phyloP scores from a whole-genome alignment of 2,329 filamentous ascomycete genomes.

The Coniochaeta prunicola region DNA sequence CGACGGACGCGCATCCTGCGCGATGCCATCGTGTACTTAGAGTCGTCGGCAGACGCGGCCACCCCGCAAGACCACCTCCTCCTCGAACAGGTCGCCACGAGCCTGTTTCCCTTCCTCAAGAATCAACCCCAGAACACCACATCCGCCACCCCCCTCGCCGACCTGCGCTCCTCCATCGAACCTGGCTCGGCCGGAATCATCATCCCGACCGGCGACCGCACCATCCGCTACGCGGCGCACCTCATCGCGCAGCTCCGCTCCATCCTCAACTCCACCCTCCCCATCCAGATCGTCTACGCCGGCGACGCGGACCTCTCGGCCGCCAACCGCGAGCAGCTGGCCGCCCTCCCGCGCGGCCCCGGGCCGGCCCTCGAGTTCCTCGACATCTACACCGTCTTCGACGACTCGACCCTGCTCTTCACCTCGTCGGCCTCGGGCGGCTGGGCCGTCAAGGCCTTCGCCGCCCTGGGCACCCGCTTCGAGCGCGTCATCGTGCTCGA shows the following conservation, averaged over 20 bases:
- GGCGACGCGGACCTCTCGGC: constrained; percentile 23
- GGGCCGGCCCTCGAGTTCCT: constrained; percentile 20
- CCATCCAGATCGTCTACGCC: constrained; percentile 29
- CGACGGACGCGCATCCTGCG: constrained; percentile 16
- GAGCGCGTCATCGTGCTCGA: constrained; percentile 30
- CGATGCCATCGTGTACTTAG: constrained; percentile 13
- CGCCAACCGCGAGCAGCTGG: constrained; percentile 16
- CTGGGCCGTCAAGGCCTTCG: constrained; percentile 35
- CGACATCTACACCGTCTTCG: constrained; percentile 24
- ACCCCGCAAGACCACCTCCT: constrained; percentile 5
- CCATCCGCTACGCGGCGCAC: constrained; percentile 27
- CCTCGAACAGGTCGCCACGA: constrained; percentile 9
- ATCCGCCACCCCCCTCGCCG: constrained; percentile 10
- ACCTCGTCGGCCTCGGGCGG: constrained; percentile 14
- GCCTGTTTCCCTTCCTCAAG: constrained; percentile 19
- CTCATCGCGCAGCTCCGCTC: constrained; percentile 22
- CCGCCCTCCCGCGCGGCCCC: constrained; percentile 5
- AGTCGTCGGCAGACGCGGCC: background rate
- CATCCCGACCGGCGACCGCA: constrained; percentile 23
- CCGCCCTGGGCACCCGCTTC: constrained; percentile 26
- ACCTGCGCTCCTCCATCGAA: constrained; percentile 10
- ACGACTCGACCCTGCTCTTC: constrained; percentile 21
- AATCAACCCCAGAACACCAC: constrained; percentile 1
- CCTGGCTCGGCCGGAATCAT: constrained; percentile 23
- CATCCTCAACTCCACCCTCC: constrained; percentile 21